phyloP scores from a whole-genome alignment of 257 asterid genomes.

The Knoxia roxburghii region DNA sequence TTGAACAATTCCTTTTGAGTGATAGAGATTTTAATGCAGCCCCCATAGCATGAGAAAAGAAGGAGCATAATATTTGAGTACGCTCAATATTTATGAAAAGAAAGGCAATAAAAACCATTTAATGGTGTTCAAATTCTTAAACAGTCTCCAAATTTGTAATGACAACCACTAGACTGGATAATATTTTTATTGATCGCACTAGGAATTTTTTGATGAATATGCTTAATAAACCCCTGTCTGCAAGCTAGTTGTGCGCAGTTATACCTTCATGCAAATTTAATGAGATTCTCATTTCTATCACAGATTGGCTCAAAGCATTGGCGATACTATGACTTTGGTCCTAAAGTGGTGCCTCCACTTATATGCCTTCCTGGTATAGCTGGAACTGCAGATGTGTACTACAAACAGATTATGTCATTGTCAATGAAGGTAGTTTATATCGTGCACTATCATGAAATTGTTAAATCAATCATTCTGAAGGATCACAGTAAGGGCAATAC shows the following conservation, averaged over 20 bases:
- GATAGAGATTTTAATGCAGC: not conserved
- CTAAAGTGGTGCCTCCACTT: slow-evolving; percentile 86
- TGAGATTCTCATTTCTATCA: slow-evolving; percentile 8
- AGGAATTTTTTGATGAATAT: not conserved
- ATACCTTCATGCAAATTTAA: not conserved
- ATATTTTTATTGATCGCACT: not conserved
- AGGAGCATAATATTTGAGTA: not conserved
- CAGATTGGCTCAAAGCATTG: slow-evolving; percentile 95
- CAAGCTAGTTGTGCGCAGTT: not conserved
- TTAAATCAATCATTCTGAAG: not conserved
- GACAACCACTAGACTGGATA: too few relatives aligned
- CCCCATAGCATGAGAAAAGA: not conserved
- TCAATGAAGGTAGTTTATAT: slow-evolving; percentile 74
- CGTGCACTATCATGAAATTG: not conserved
- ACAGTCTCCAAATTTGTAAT: not conserved
- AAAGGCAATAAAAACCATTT: not conserved
- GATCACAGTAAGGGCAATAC: not conserved
- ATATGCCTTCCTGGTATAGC: slow-evolving; percentile 94
- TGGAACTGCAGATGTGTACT: slow-evolving; percentile 94
- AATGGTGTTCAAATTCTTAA: not conserved
- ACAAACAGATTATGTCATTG: slow-evolving; percentile 93
- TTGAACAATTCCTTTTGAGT: not conserved
- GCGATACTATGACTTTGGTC: slow-evolving; percentile 98
- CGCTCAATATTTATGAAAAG: not conserved
- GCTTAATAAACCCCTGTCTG: not conserved